phyloP scores from a whole-genome alignment of 345 rosid species.

The Abelmoschus esculentus region DNA sequence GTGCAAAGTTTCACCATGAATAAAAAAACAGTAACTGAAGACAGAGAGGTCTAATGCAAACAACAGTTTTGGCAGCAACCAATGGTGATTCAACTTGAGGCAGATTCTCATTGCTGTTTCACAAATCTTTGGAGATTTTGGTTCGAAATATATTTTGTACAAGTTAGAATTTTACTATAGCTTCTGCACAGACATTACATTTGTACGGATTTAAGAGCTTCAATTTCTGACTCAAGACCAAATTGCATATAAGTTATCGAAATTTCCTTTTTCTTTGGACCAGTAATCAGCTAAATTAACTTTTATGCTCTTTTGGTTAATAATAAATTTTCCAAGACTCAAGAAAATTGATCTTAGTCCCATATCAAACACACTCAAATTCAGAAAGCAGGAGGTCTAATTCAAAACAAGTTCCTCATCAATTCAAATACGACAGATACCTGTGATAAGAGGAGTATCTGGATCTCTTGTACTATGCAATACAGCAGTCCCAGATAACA shows the following conservation, averaged over 20 bases:
- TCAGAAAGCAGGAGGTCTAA: background rate
- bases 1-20: too few species aligned
- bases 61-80: background rate
- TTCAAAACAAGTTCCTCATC: conserved; percentile 5
- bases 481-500: conserved; percentile 64
- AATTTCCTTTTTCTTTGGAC: background rate
- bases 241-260: background rate
- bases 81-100: background rate
- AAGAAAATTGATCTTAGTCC: background rate
- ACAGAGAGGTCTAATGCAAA: background rate
- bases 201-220: background rate
- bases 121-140: background rate
- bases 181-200: background rate
- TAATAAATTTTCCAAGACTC: background rate
- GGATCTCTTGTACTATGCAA: conserved; percentile 66
- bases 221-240: background rate
- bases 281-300: background rate
- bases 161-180: background rate
- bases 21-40: too few species aligned
- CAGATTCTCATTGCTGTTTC: background rate
- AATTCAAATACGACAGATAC: conserved; percentile 20
- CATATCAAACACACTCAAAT: background rate
- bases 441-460: conserved; percentile 53
- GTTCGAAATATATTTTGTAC: background rate
- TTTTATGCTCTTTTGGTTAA: too few species aligned